Base-by-base conservation (phyloP, 1,139 yeast species). In the Pichia sp. region DNA sequence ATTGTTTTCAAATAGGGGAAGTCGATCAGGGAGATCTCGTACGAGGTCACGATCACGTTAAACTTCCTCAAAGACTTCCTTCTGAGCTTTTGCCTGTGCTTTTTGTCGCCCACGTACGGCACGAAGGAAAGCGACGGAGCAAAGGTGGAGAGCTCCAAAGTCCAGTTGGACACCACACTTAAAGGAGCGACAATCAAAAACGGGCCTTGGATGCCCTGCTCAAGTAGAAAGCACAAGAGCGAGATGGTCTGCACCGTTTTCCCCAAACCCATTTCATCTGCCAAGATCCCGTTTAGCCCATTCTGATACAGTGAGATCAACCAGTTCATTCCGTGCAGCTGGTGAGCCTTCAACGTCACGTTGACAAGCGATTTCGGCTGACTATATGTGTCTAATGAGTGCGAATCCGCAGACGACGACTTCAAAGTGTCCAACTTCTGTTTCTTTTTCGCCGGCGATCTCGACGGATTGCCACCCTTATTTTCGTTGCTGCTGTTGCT, bases 181-280 rank as follows among this genome's bases (percentile, higher is more conserved):
- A 93, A 72, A 0, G 99, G 99, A 0, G 91, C 95, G 33, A 91
- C 90, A 48, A 93, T 78, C 46, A 93, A 72, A 65, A 89, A 92
- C 0, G 97, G 97, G 0, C 98, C 98, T 29, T 72, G 70, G 2
- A 90, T 80, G 2, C 88, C 92, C 66, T 89, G 83, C 62, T 90
- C 97, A 47, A 87, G 79, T 47, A 93, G 74, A 66, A 86, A 89
- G 10, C 90, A 81, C 14, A 92, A 65, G 59, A 92, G 77, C 0
- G 96, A 79, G 55, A 93, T 88, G 48, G 95, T 86, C 68, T 92
- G 97, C 12, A 92, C 71, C 0, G 98, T 93, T 67, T 92, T 92
- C 6, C 99, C 98, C 45, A 91, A 74, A 0, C 98, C 98, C 98
- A 92, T 93, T 69, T 92, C 98, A 70, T 93, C 98, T 0, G 98